Evolutionary conservation across 169 alveolate species (phyloP).

Genomic region (Theileria parva): DNA sequence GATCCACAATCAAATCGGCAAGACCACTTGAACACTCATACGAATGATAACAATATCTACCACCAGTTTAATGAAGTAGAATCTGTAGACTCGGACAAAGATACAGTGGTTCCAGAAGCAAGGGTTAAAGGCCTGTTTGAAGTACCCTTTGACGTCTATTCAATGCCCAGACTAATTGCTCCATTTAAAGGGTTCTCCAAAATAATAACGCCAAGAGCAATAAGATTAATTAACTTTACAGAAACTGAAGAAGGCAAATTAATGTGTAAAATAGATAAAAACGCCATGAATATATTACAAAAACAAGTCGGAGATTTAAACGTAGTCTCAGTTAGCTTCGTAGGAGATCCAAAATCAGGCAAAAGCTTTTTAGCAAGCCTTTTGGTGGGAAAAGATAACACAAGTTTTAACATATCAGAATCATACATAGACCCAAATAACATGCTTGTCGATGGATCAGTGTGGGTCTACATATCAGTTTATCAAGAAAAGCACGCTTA

Average conservation of each 20-base stretch:
- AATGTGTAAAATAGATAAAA: constrained; percentile 32
- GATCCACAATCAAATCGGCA: neutral
- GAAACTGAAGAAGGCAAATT: constrained; percentile 6
- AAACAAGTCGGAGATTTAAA: constrained; percentile 30
- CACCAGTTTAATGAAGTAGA: neutral
- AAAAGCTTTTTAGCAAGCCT: constrained; percentile 60
- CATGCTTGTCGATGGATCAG: constrained; percentile 35
- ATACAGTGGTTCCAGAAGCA: constrained; percentile 14
- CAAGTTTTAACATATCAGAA: constrained; percentile 42
- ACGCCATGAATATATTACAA: constrained; percentile 32
- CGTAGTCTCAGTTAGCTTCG: constrained; percentile 41
- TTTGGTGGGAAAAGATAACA: constrained; percentile 44
- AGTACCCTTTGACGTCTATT: constrained; percentile 52
- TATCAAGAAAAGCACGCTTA: constrained; percentile 58
- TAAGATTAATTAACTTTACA: constrained; percentile 31
- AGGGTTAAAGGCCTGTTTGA: constrained; percentile 39
- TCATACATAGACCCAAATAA: constrained; percentile 19
- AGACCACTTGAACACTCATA: neutral
- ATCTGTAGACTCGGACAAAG: neutral
- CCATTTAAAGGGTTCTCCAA: constrained; percentile 64
- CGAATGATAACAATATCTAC: neutral
- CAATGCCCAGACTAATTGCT: constrained; percentile 49
- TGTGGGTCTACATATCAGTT: constrained; percentile 53
- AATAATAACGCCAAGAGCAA: constrained; percentile 42
- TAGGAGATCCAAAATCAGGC: constrained; percentile 53